Base-by-base conservation (phyloP, 257 asterid species). In the Cynanchum wilfordii region DNA sequence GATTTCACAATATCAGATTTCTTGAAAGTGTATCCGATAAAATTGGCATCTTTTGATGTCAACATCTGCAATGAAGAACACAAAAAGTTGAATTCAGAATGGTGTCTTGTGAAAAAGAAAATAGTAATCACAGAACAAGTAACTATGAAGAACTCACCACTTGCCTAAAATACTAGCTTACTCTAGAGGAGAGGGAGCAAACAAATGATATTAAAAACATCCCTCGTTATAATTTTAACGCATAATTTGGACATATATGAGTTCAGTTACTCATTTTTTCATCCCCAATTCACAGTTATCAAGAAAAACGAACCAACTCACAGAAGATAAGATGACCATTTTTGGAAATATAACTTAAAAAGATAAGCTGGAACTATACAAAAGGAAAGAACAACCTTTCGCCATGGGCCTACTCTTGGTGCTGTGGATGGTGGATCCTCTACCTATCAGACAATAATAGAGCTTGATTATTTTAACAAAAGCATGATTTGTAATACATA, bases 371-470 rank as follows among this genome's bases (percentile, higher is more conserved):
- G n/a, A 54, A 25, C 70, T 65, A 25, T 44, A 77, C 40, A 50
- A 27, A 36, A 63, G 59, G 15, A 42, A 40, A 36, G 44, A 36
- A 64, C 80, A 85, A 94, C 99, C 97, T 94, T 94, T 73, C 99
- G 87, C 99, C 99, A 94, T 19, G 97, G 97, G 79, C 99, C 99
- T 3, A 94, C 96, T 84, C 85, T 81, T 75, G 99, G 96, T 38
- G 80, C 69, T 29, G 84, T 62, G 3, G 90, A 91, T 24, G 90
- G 89, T 73, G 90, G 83, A 77, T 81, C 86, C 73, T 88, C 90
- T 66, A 85, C 93, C 99, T 94, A 75, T 70, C 66, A 77, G 74
- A 70, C 52, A 75, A 38, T 58, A 69, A 55, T 44, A 11, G n/a
- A 42, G 10, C 36, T 42, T 13, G 45, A 60, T 3, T 13, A 4